These are phyloP conservation scores for Candida pseudoglaebosa DNA, from an alignment of 805 yeast species.

Conservation along the genomic window DNA sequence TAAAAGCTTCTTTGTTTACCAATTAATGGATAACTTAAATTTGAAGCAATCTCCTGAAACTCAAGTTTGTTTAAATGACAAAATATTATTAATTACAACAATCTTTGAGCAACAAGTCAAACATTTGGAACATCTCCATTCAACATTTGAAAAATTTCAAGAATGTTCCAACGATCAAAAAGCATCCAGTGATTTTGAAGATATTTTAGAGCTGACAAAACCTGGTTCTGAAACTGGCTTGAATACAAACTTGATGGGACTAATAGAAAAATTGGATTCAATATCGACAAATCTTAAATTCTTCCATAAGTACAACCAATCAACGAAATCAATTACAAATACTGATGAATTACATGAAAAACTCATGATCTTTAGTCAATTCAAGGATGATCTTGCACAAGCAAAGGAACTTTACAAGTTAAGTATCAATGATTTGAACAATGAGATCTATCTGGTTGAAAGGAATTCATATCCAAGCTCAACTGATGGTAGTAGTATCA, in stretches of 20 bases:
- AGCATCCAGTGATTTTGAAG: slow-evolving; percentile 12
- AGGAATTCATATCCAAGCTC: background rate
- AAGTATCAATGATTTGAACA: slow-evolving; percentile 24
- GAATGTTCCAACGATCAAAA: slow-evolving; percentile 4
- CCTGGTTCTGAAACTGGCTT: background rate
- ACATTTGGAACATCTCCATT: slow-evolving; percentile 17
- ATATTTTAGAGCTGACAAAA: slow-evolving; percentile 10
- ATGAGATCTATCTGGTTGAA: slow-evolving; percentile 9
- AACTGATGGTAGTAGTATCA: slow-evolving; percentile 6
- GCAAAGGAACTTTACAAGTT: slow-evolving; percentile 29
- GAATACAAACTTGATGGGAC: slow-evolving; percentile 18
- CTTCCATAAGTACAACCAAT: slow-evolving; percentile 34
- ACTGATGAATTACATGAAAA: slow-evolving; percentile 35
- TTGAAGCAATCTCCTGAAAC: slow-evolving; percentile 3
- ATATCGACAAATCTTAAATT: slow-evolving; percentile 32
- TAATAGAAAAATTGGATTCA: slow-evolving; percentile 28
- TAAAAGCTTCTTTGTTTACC: slow-evolving; percentile 28
- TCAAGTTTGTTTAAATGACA: slow-evolving; percentile 1
- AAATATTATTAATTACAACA: slow-evolving; percentile 9
- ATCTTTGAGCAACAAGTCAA: slow-evolving; percentile 22
- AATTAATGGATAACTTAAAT: slow-evolving; percentile 20
- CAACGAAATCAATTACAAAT: slow-evolving; percentile 20
- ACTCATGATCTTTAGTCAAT: slow-evolving; percentile 32
- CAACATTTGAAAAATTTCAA: slow-evolving; percentile 26
- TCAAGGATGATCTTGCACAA: slow-evolving; percentile 25